Evolutionary conservation across 441 rosid species (phyloP).

Genomic region (Gossypium aridum): DNA sequence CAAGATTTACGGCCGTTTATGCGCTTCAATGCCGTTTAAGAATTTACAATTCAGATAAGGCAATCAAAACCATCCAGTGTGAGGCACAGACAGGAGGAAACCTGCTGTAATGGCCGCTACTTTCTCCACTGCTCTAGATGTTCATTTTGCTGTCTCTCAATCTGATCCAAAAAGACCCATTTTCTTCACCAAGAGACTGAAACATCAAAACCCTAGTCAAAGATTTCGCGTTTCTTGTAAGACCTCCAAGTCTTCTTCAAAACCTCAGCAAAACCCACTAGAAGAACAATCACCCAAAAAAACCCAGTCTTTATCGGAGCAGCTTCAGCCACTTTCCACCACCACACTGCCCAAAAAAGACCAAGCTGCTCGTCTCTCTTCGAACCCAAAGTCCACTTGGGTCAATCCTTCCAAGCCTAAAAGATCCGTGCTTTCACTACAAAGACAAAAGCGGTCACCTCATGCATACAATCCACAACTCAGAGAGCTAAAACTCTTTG

Average conservation of each 20-base stretch:
- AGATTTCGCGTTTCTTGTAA: slow-evolving; percentile 42
- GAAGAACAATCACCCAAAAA: slow-evolving; percentile 27
- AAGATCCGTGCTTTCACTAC: slow-evolving; percentile 79
- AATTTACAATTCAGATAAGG: slow-evolving; percentile 34
- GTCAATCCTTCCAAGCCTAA: slow-evolving; percentile 78
- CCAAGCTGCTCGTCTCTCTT: slow-evolving; percentile 33
- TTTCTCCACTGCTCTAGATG: slow-evolving; percentile 56
- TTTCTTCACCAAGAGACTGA: slow-evolving; percentile 22
- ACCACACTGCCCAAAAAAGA: slow-evolving; percentile 40
- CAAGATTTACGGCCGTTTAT: neutral
- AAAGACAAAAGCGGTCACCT: slow-evolving; percentile 68
- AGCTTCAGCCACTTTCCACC: slow-evolving; percentile 68
- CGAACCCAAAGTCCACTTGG: slow-evolving; percentile 85
- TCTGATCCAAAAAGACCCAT: slow-evolving; percentile 33
- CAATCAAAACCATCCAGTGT: neutral
- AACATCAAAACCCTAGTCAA: slow-evolving; percentile 9
- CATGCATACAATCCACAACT: slow-evolving; percentile 57
- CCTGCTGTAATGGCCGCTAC: slow-evolving; percentile 36
- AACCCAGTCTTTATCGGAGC: slow-evolving; percentile 71
- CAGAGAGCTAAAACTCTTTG: slow-evolving; percentile 53
- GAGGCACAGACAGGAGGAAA: neutral
- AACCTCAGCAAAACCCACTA: slow-evolving; percentile 25
- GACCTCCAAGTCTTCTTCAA: slow-evolving; percentile 27
- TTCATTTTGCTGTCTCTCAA: slow-evolving; percentile 31
- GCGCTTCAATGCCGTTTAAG: neutral